Percentiles rank a stretch among this genome's conserved stretches.
phyloP scores from a whole-genome alignment of 306 rosid genomes.

The Quercus alba region DNA sequence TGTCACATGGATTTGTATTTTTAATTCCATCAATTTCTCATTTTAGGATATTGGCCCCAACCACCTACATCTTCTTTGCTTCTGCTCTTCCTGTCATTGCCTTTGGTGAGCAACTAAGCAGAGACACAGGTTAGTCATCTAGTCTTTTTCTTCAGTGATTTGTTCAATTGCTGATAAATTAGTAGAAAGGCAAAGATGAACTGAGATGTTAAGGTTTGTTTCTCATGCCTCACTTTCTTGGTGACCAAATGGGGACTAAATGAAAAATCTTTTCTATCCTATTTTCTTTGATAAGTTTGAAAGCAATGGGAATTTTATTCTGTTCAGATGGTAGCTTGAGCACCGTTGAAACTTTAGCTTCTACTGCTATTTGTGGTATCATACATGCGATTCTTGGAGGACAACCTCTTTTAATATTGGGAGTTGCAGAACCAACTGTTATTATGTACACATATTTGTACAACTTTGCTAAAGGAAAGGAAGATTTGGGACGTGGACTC shows the following conservation, averaged over 20 bases:
- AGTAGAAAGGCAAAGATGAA: background rate
- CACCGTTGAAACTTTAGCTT: slow-evolving; percentile 80
- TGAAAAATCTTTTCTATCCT: background rate
- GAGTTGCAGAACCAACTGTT: slow-evolving; percentile 96
- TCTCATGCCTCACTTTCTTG: background rate
- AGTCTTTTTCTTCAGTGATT: background rate
- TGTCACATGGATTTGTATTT: background rate
- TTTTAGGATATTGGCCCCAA: slow-evolving; percentile 72
- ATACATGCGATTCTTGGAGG: slow-evolving; percentile 89
- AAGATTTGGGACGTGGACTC: slow-evolving; percentile 55
- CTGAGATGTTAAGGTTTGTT: background rate
- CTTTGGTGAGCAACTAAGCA: slow-evolving; percentile 65
- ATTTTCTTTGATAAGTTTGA: slow-evolving; percentile 8
- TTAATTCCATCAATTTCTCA: background rate
- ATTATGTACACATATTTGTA: slow-evolving; percentile 84
- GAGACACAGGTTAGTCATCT: slow-evolving; percentile 58
- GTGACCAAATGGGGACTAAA: background rate
- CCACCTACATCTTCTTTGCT: slow-evolving; percentile 72
- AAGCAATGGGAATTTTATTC: slow-evolving; percentile 5
- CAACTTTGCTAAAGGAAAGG: slow-evolving; percentile 58
- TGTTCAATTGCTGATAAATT: background rate
- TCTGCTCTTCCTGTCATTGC: slow-evolving; percentile 86
- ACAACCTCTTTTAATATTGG: slow-evolving; percentile 75
- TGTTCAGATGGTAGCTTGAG: slow-evolving; percentile 77
- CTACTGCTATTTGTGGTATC: slow-evolving; percentile 89